Conservation (phyloP, 2,329 filamentous ascomycete genomes). For the Penicillium griseofulvum region DNA sequence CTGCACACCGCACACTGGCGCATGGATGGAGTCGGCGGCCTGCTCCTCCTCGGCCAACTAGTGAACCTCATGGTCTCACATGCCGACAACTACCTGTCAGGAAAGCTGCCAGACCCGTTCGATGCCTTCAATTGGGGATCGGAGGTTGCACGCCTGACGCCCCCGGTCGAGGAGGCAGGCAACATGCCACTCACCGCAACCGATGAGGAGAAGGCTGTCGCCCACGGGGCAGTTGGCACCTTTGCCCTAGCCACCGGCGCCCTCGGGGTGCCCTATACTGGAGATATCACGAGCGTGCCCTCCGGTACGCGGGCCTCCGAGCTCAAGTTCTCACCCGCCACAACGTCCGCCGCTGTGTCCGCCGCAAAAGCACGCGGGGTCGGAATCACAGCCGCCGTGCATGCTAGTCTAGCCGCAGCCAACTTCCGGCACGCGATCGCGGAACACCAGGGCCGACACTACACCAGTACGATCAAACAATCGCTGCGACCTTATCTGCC, state of each 20-base stretch:
- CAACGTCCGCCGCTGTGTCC: slow-evolving; percentile 18
- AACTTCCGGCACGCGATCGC: slow-evolving; percentile 25
- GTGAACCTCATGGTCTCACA: slow-evolving; percentile 14
- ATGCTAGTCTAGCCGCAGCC: slow-evolving; percentile 31
- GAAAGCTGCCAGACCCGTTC: slow-evolving; percentile 18
- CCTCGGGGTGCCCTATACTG: slow-evolving; percentile 22
- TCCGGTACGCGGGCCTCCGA: slow-evolving; percentile 17
- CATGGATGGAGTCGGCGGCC: slow-evolving; percentile 27
- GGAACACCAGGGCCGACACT: slow-evolving; percentile 21
- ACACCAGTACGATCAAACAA: slow-evolving; percentile 32
- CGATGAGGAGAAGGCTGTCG: slow-evolving; percentile 11
- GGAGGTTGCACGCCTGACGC: slow-evolving; percentile 23
- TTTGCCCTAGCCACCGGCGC: slow-evolving; percentile 20
- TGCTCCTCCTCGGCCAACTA: slow-evolving; percentile 22
- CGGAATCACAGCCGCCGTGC: slow-evolving; percentile 31
- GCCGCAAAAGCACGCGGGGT: slow-evolving; percentile 17
- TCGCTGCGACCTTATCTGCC: slow-evolving; percentile 29
- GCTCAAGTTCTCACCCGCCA: slow-evolving; percentile 13
- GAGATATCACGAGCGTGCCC: slow-evolving; percentile 16
- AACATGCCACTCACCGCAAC: slow-evolving; percentile 10
- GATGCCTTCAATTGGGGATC: slow-evolving; percentile 27
- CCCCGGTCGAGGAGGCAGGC: slow-evolving; percentile 24
- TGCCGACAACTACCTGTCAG: slow-evolving; percentile 9
- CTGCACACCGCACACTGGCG: slow-evolving; percentile 30
- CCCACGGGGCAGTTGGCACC: slow-evolving; percentile 13